Base-by-base conservation (phyloP, 352 stramenopile species). In the Globisporangium okanoganense region DNA sequence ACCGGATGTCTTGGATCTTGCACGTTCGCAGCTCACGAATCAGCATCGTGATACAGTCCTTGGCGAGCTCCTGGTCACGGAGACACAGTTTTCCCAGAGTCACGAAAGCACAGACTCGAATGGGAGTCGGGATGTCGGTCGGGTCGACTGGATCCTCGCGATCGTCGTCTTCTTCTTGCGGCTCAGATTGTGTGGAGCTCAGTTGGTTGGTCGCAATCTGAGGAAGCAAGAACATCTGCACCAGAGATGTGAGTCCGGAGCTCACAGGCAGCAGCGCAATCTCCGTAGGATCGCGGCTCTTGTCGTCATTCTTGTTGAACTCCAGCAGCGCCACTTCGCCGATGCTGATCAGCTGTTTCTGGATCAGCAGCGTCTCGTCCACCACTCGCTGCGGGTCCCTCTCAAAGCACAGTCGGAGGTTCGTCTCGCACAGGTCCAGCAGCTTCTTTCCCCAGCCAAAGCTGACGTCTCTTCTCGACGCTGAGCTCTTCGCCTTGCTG, bases 21-120 rank as follows among this genome's bases (percentile, higher is more conserved):
- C 79, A 84, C n/a, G 82, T 88, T 43, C 92, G 69, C 9, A 99
- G 79, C 67, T 98, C 95, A 14, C 96, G 87, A 45, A 98, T 97
- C 40, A 99, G 77, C 71, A 99, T 96, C 33, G 89, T 98, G 57
- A 98, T 89, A 25, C 83, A 97, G 58, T 82, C 76, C 68, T 98
- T 98, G 1, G 96, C 95, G 22, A 99, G 73, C 36, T 75, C 66
- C 57, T 98, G 87, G 67, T 99, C 93, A 18, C 94, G 81, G n/a
- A 99, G 76, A 61, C 96, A 99, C 20, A 99, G 62, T 57, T 99
- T 99, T 35, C 97, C 97, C 24, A 98, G 67, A 1, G 92, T 94
- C 14, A 97, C 78, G 67, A 98, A 98, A 5, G 94, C 95, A 66
- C 96, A 95, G 13, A 97, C 94, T 24, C 96, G 81, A 40, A 98